Evolutionary conservation across 345 rosid genomes (phyloP).

Genomic region (Citrus mangshanensis): DNA sequence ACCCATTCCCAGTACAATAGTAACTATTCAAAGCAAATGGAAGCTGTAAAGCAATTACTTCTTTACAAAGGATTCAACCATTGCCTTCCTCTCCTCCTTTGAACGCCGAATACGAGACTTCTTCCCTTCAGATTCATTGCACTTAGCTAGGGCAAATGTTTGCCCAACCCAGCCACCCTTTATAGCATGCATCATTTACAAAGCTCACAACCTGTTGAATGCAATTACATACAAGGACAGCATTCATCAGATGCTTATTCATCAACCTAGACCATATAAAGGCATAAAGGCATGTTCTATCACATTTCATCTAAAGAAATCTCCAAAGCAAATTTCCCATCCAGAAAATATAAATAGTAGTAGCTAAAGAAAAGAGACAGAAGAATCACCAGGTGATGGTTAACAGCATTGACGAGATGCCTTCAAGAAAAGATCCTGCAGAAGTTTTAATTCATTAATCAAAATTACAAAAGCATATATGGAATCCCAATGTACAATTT

Average conservation of each 20-base stretch:
- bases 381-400: background rate
- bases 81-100: slow-evolving; percentile 84
- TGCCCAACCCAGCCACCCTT: slow-evolving; percentile 70
- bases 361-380: background rate
- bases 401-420: background rate
- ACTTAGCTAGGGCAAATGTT: slow-evolving; percentile 75
- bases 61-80: slow-evolving; percentile 80
- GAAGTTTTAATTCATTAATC: background rate
- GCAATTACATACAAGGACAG: background rate
- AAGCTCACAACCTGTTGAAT: slow-evolving; percentile 14
- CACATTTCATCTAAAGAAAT: background rate
- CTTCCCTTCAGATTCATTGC: slow-evolving; percentile 64
- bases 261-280: background rate
- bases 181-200: slow-evolving; percentile 56
- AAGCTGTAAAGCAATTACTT: slow-evolving; percentile 42
- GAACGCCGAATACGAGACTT: slow-evolving; percentile 85
- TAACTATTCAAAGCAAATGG: slow-evolving; percentile 12
- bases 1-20: slow-evolving; percentile 9
- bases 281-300: background rate
- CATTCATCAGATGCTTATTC: slow-evolving; percentile 2
- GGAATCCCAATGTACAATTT: background rate
- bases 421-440: background rate
- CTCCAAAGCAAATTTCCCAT: background rate
- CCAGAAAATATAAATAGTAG: background rate
- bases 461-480: background rate